Evolutionary conservation across 2,329 filamentous ascomycete genomes (phyloP), one percentile per base, ranked within the genome.

Genomic region (Uncinocarpus reesii): DNA sequence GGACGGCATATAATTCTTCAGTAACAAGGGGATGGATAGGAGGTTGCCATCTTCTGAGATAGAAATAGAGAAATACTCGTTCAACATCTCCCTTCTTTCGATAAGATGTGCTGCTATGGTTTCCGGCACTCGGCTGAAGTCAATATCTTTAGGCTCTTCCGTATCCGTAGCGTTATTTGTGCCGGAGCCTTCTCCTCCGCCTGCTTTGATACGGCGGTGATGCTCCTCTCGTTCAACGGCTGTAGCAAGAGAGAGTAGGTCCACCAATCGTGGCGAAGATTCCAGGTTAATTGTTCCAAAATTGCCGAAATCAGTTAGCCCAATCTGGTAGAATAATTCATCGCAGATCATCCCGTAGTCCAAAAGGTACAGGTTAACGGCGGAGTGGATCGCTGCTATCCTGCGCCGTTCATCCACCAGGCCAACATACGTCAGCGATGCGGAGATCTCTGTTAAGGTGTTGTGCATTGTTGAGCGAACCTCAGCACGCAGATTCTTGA

Each of bases 241-340:
- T 1, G 81, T 86, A 1, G 81, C 90, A 35, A 94, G 76, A 10
- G 71, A 68, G 11, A 98, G 73, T 4, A 96, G 65, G 49, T 84
- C 79, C 3, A 73, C 69, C 4, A 98, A 68, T 50, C 80, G 73
- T 1, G 95, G 75, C 0, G 87, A 77, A 1, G 87, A 85, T 42
- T 80, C 78, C 58, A 98, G 87, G 8, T 78, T 80, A 50, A 98
- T 88, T 18, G 74, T 66, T 2, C 92, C 92, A 60, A 95, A 95
- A 62, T 98, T 98, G 1, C 84, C 87, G 66, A 98, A 98, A 61
- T 98, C 88, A 0, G 88, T 94, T 29, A 98, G 76, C 0, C 88
- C 90, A 16, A 96, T 70, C 67, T 98, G 92, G 68, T 98, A 98
- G 64, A 96, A 93, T 64, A 90, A 93, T 58, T 96, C 90, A 53